phyloP scores from a whole-genome alignment of 2,329 filamentous ascomycete genomes.

The Botrytis aclada region DNA sequence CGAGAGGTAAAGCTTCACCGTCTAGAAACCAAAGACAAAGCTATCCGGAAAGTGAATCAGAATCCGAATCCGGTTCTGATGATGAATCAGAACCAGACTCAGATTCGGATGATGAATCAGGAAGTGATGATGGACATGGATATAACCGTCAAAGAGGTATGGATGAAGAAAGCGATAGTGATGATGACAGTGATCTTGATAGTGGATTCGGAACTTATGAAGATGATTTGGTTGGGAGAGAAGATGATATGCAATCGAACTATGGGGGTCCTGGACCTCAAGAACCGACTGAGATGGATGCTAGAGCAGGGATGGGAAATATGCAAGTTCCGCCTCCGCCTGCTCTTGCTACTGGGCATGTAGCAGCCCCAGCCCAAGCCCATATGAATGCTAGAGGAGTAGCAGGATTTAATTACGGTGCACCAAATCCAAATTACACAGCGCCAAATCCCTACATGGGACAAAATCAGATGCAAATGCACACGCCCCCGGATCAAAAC shows the following conservation, averaged over 20 bases:
- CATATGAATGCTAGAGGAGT: background rate
- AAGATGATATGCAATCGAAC: background rate
- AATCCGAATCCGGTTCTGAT: background rate
- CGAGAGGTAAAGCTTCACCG: background rate
- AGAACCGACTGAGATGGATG: too few species aligned
- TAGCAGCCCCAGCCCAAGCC: background rate
- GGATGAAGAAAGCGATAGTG: background rate
- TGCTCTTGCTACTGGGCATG: background rate
- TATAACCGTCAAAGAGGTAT: background rate
- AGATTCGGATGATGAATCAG: background rate
- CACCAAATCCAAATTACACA: background rate
- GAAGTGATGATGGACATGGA: background rate
- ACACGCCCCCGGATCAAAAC: background rate
- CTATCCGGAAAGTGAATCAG: background rate
- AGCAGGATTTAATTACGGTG: background rate
- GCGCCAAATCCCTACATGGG: background rate
- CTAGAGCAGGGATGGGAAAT: background rate
- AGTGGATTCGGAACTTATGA: slow-evolving; percentile 7
- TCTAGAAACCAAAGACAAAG: background rate
- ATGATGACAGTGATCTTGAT: slow-evolving; percentile 13
- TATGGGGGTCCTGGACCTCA: background rate
- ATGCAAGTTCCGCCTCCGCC: background rate
- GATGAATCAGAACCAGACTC: background rate
- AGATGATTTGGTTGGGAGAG: background rate
- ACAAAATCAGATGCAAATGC: background rate